Evolutionary conservation across 768 basidiomycete species (phyloP).

Genomic region (Serendipita sp.): DNA sequence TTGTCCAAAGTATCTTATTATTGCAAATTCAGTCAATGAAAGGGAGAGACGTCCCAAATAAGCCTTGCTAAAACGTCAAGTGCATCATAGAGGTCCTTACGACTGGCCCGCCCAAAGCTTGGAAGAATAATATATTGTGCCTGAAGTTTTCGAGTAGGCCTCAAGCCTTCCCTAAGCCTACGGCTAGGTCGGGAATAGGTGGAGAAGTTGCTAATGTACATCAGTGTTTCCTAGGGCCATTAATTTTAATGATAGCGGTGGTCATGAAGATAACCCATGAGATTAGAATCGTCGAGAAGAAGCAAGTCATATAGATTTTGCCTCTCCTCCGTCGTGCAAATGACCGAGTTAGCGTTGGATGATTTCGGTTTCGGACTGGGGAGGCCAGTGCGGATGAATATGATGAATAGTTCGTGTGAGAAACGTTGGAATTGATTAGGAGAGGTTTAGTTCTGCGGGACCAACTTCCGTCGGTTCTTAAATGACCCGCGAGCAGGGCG

Average conservation of each 20-base stretch:
- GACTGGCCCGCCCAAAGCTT: too few relatives aligned
- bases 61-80: too few relatives aligned
- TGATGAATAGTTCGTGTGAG: neutral
- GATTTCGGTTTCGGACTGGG: slow-evolving; percentile 12
- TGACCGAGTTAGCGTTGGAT: slow-evolving; percentile 14
- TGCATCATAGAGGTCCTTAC: too few relatives aligned
- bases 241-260: slow-evolving; percentile 41
- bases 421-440: neutral
- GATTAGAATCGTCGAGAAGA: slow-evolving; percentile 26
- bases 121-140: too few relatives aligned
- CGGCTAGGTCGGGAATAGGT: too few relatives aligned
- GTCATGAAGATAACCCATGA: slow-evolving; percentile 52
- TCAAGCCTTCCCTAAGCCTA: too few relatives aligned
- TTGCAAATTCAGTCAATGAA: too few relatives aligned
- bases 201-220: too few relatives aligned
- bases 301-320: slow-evolving; percentile 29
- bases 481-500: slow-evolving; percentile 9
- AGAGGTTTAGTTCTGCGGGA: neutral
- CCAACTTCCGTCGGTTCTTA: slow-evolving; percentile 4
- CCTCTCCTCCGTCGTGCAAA: slow-evolving; percentile 29
- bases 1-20: too few relatives aligned
- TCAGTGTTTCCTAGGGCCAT: neutral
- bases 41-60: too few relatives aligned
- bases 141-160: too few relatives aligned
- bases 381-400: slow-evolving; percentile 12